phyloP scores from a whole-genome alignment of 225 moss, liverwort and hornwort species.

The Physcomitrium patens region DNA sequence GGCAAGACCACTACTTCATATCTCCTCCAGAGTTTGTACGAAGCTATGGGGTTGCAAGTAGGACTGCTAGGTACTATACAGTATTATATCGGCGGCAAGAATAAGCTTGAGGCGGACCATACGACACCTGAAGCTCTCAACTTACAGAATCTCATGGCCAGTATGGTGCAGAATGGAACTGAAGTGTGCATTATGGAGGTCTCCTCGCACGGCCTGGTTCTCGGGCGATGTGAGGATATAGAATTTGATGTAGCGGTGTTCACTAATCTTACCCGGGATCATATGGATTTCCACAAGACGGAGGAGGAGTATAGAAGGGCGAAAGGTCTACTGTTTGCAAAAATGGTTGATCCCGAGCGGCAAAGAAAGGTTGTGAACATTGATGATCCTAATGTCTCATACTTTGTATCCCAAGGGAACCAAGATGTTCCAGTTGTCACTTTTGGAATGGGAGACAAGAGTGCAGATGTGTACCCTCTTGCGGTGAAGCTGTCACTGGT shows the following conservation, averaged over 20 bases:
- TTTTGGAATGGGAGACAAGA: slow-evolving; percentile 75
- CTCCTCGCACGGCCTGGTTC: slow-evolving; percentile 85
- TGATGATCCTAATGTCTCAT: slow-evolving; percentile 78
- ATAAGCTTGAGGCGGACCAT: slow-evolving; percentile 73
- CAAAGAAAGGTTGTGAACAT: slow-evolving; percentile 91
- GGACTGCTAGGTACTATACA: slow-evolving; percentile 91
- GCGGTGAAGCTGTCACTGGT: slow-evolving; percentile 96
- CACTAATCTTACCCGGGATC: slow-evolving; percentile 90
- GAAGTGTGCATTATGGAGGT: slow-evolving; percentile 95
- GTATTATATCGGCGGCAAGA: slow-evolving; percentile 73
- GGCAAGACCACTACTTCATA: slow-evolving; percentile 97
- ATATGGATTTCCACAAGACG: slow-evolving; percentile 88
- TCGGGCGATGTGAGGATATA: slow-evolving; percentile 85
- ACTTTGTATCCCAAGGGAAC: slow-evolving; percentile 74
- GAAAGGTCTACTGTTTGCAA: slow-evolving; percentile 91
- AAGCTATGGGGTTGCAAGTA: slow-evolving; percentile 79
- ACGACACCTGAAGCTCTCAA: slow-evolving; percentile 89
- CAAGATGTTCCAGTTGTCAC: slow-evolving; percentile 83
- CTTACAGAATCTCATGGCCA: slow-evolving; percentile 92
- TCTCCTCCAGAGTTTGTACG: slow-evolving; percentile 85
- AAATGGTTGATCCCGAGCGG: slow-evolving; percentile 89
- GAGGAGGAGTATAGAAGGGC: slow-evolving; percentile 81
- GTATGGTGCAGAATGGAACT: slow-evolving; percentile 81
- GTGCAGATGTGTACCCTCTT: slow-evolving; percentile 84
- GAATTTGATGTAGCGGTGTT: slow-evolving; percentile 96